Evolutionary conservation across 2,329 filamentous ascomycete species (phyloP).

Genomic region (Aspergillus ibericus): DNA sequence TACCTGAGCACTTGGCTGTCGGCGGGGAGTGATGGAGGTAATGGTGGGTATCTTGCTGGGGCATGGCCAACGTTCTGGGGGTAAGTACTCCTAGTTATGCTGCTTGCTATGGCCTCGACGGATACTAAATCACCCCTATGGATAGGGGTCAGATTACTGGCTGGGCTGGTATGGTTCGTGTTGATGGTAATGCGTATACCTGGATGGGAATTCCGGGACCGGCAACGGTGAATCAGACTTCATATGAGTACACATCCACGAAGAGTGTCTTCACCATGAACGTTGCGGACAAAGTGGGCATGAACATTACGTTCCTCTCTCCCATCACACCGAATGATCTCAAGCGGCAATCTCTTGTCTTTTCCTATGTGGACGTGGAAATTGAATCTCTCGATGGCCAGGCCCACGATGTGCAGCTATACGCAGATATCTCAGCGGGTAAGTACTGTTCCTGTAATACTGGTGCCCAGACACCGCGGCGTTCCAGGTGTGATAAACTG

Average conservation of each 20-base stretch:
- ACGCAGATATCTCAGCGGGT: conserved; percentile 72
- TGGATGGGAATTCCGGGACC: conserved; percentile 65
- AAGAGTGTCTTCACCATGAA: conserved; percentile 68
- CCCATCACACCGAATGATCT: conserved; percentile 68
- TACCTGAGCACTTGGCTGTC: conserved; percentile 72
- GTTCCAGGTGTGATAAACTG: background rate
- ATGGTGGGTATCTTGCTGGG: conserved; percentile 67
- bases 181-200: conserved; percentile 63
- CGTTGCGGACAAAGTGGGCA: conserved; percentile 59
- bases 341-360: conserved; percentile 66
- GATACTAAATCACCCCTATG: conserved; percentile 6
- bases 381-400: conserved; percentile 63
- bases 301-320: conserved; percentile 71
- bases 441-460: conserved; percentile 25
- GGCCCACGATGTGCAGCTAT: conserved; percentile 66
- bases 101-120: background rate
- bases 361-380: conserved; percentile 68
- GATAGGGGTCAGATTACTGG: conserved; percentile 56
- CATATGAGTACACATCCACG: conserved; percentile 71
- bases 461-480: no score
- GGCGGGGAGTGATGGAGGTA: conserved; percentile 60
- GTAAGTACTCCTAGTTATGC: conserved; percentile 47
- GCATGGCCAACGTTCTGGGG: conserved; percentile 69
- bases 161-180: conserved; percentile 69
- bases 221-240: conserved; percentile 56